These are phyloP conservation scores for Wickerhamiella pararugosa DNA, from an alignment of 1,139 yeast species.

Conservation along the genomic window DNA sequence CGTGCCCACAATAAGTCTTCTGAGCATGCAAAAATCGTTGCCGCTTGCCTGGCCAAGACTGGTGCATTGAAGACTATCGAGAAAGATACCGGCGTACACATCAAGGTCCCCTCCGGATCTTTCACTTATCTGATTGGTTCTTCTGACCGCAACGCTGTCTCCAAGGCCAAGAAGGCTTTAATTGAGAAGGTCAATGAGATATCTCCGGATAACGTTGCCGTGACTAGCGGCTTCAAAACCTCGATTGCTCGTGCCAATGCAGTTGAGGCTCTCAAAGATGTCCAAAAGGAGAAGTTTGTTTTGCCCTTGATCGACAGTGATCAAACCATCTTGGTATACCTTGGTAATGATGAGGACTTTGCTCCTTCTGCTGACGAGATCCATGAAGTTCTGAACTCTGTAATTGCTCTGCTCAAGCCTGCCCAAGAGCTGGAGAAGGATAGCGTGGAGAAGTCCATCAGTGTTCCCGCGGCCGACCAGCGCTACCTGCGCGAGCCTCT, in stretches of 20 bases:
- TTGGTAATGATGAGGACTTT: slow-evolving; percentile 30
- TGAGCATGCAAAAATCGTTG: slow-evolving; percentile 14
- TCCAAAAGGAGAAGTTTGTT: slow-evolving; percentile 38
- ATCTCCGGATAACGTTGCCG: slow-evolving; percentile 49
- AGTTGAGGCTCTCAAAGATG: slow-evolving; percentile 33
- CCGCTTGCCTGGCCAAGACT: slow-evolving; percentile 11
- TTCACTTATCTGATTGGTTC: slow-evolving; percentile 33
- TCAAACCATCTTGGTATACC: slow-evolving; percentile 33
- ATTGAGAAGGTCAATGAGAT: slow-evolving; percentile 59
- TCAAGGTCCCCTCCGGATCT: slow-evolving; percentile 14
- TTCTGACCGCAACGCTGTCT: slow-evolving; percentile 30
- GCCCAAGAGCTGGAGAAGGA: slow-evolving; percentile 46
- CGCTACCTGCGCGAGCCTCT: slow-evolving; percentile 27
- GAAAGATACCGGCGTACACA: slow-evolving; percentile 7
- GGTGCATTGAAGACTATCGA: slow-evolving; percentile 6
- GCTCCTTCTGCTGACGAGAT: slow-evolving; percentile 31
- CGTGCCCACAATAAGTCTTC: slow-evolving; percentile 13
- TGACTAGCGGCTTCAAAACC: slow-evolving; percentile 51
- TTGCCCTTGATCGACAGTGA: slow-evolving; percentile 32
- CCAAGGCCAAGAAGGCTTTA: slow-evolving; percentile 47
- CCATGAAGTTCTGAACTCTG: slow-evolving; percentile 26
- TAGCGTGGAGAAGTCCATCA: slow-evolving; percentile 37
- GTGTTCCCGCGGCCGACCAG: slow-evolving; percentile 43
- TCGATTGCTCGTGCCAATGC: slow-evolving; percentile 33
- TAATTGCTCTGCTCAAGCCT: slow-evolving; percentile 36